Evolutionary conservation across 2,329 filamentous ascomycete genomes (phyloP).

Genomic region (Amylocarpus encephaloides): DNA sequence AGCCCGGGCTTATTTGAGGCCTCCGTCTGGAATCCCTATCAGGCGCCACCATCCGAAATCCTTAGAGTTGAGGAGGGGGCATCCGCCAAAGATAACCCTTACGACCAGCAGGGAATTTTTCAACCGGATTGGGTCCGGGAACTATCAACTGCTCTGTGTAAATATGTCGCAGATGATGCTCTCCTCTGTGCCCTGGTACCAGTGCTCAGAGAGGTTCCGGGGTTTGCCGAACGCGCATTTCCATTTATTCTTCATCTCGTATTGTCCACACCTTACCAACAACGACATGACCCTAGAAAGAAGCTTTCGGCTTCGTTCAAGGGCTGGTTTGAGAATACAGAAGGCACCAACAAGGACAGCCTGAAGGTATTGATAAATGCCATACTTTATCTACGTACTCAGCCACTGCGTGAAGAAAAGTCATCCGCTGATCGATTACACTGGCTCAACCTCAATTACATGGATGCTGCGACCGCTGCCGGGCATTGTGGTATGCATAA

Average conservation of each 20-base stretch:
- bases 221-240: constrained; percentile 67
- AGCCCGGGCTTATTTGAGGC: constrained; percentile 45
- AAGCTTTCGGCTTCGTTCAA: constrained; percentile 60
- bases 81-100: constrained; percentile 10
- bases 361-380: constrained; percentile 68
- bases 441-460: constrained; percentile 82
- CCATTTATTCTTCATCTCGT: constrained; percentile 83
- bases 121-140: constrained; percentile 53
- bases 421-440: constrained; percentile 72
- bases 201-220: constrained; percentile 58
- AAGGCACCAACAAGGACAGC: constrained; percentile 49
- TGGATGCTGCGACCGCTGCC: constrained; percentile 64
- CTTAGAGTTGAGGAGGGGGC: constrained; percentile 5
- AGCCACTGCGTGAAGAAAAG: constrained; percentile 64
- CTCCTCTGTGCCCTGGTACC: constrained; percentile 63
- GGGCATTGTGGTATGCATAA: constrained; percentile 78
- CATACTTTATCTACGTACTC: constrained; percentile 82
- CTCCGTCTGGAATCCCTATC: constrained; percentile 52
- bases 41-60: constrained; percentile 48
- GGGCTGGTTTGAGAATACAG: constrained; percentile 52
- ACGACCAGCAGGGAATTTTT: constrained; percentile 34
- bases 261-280: constrained; percentile 60
- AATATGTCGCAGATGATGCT: constrained; percentile 53
- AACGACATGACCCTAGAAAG: constrained; percentile 51
- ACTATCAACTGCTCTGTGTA: constrained; percentile 55